Evolutionary conservation across 352 stramenopile species (phyloP), one percentile per base, ranked within the genome.

Genomic region (Phytophthora melonis): DNA sequence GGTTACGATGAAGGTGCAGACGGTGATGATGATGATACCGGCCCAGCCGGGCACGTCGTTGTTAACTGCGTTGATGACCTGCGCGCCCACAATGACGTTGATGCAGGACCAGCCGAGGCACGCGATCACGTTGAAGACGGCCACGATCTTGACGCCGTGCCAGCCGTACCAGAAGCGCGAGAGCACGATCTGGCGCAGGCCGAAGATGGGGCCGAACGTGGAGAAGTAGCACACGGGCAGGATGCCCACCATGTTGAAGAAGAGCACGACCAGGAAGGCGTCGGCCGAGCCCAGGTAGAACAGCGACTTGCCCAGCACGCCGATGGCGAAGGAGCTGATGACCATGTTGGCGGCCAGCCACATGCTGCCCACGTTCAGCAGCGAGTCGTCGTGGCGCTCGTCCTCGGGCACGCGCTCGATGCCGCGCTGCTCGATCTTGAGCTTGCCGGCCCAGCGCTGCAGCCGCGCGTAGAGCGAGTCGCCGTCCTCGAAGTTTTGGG

Each of bases 31-130:
- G 66, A 86, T 68, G 66, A 86, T 86, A 3, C 76, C 79, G 9
- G 65, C 77, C 76, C 76, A 86, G 30, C 79, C 79, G 10, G 76
- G 79, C 23, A 86, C 71, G 66, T 86, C 70, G 25, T 34, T 72
- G 68, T 80, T 86, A 32, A 86, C 79, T 1, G 79, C 79, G 71
- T 86, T 73, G 63, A 86, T 78, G n/a, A 86, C 70, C 57, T 86
- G 64, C 14, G 79, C 79, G 27, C 79, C 79, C n/a, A 86, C 79
- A 45, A 86, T 86, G 52, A 74, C 66, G 50, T 86, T 86, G 79
- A 86, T 75, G 13, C 67, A 78, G 39, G 79, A 86, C 79, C 79
- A 86, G 21, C 79, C 79, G 45, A 86, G 70, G 14, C 76, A 78
- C 13, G 79, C 64, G 27, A 83, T 73, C 32, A 86, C 79, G 62